Evolutionary conservation across 106 monocot species (phyloP).

Genomic region (Vanilla planifolia): DNA sequence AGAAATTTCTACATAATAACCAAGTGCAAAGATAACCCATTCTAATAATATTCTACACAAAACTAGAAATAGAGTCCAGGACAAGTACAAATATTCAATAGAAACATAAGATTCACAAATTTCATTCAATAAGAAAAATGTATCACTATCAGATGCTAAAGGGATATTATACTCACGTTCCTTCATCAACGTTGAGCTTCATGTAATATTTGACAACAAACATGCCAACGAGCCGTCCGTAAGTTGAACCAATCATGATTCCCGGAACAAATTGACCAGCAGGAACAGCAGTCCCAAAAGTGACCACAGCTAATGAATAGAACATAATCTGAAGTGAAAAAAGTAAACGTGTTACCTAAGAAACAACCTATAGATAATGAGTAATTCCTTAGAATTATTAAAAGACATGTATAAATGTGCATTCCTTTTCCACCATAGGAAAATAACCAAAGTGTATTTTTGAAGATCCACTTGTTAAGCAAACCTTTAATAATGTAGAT

Average conservation of each 20-base stretch:
- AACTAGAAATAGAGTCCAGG: too few relatives aligned
- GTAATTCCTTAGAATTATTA: slow-evolving; percentile 9
- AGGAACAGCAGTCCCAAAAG: slow-evolving; percentile 96
- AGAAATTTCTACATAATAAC: too few relatives aligned
- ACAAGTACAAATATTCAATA: too few relatives aligned
- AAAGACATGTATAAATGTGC: background rate
- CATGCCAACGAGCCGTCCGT: slow-evolving; percentile 97
- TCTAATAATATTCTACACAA: too few relatives aligned
- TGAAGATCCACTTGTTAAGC: too few relatives aligned
- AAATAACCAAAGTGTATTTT: too few relatives aligned
- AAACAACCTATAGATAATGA: too few relatives aligned
- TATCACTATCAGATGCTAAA: background rate
- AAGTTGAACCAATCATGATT: slow-evolving; percentile 99
- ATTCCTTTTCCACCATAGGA: background rate
- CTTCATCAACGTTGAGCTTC: slow-evolving; percentile 91
- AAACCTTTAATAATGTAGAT: too few relatives aligned
- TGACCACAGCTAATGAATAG: slow-evolving; percentile 87
- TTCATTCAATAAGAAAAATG: background rate
- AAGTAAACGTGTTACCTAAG: too few relatives aligned
- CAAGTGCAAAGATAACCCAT: too few relatives aligned
- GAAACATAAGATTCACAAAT: background rate
- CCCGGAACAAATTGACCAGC: slow-evolving; percentile 99
- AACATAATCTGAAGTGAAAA: slow-evolving; percentile 69
- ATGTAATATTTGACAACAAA: slow-evolving; percentile 89
- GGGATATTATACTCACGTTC: slow-evolving; percentile 64